Evolutionary conservation across 768 basidiomycete genomes (phyloP), one percentile per base, ranked within the genome.

Genomic region (Leccinum arenicola): DNA sequence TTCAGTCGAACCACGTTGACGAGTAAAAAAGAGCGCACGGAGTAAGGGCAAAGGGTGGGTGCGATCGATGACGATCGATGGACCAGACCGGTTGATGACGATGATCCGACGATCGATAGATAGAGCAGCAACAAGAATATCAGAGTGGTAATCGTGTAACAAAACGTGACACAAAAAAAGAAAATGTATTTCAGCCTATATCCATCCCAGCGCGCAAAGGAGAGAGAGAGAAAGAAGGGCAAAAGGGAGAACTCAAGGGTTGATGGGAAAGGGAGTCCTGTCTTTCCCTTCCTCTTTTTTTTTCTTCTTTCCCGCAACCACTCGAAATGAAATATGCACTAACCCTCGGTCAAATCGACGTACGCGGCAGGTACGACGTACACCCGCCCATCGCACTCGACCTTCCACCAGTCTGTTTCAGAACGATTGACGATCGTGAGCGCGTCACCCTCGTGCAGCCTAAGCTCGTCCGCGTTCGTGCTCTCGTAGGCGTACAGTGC

Each of bases 331-430:
- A 67, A 43, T 43, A 19, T 74, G 66, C 29, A 29, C 27, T 96
- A 88, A 96, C 96, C 92, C 84, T 89, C 84, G 69, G 81, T 79
- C 66, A 87, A 73, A 75, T 96, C 91, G 71, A 99, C 73, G 73
- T 98, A 98, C 19, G 87, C 85, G 25, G 95, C 93, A 54, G 97
- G 97, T 4, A 95, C 94, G 68, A 95, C 86, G 76, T 89, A 91
- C 54, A 97, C 86, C 61, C 87, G 74, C 21, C 96, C 96, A 51
- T 82, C 85, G 68, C 84, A 83, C 76, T 98, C 95, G 40, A 88
- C 89, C 78, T 95, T 98, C 93, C 93, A 98, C 97, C 97, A 98
- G 66, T 92, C 91, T 54, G 77, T 80, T 64, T 98, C 97, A 55
- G 82, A 82, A 50, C 75, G 83, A 69, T 99, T 97, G 58, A 98